Evolutionary conservation across 2,329 filamentous ascomycete genomes (phyloP), one percentile per base, ranked within the genome.

Genomic region (Cucurbitaria berberidis): DNA sequence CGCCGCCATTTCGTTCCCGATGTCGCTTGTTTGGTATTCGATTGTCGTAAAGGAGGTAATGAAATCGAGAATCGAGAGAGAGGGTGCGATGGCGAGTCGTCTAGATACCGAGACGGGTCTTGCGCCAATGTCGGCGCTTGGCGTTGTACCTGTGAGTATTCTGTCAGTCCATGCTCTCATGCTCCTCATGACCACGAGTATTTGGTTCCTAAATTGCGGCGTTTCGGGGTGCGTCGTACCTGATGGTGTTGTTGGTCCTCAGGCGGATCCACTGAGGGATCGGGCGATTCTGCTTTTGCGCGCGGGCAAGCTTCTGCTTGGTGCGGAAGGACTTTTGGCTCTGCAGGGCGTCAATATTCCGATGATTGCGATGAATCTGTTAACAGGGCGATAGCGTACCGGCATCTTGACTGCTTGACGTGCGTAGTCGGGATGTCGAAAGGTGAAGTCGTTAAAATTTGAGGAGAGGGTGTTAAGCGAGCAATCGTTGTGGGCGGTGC

Each of bases 221-320:
- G 32, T 43, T 44, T 53, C 38, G 43, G 38, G 44, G 34, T 8
- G 30, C 27, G 40, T 82, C 89, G 83, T 91, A 99, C 95, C 93
- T 90, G 85, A 99, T 97, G 83, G 93, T 97, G 89, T 99, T 99
- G 82, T 88, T 89, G 76, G 95, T 98, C 81, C 93, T 89, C 78
- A 99, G 88, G 80, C 95, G 90, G 81, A 99, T 98, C 95, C 95
- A 99, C 87, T 99, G 95, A 70, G 95, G 95, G 80, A 99, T 97
- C 74, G 95, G 95, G 81, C 95, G 90, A 89, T 99, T 99, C 87
- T 98, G 93, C 89, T 96, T 98, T 87, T 98, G 93, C 80, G 95
- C 95, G 87, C 93, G 97, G 80, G 95, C 95, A 85, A 99, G 92
- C 95, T 99, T 99, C 84, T 96, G 90, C 93, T 99, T 99, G 84